These are phyloP conservation scores for Groenewaldozyma auringiensis DNA, from an alignment of 1,139 yeast species.

Conservation along the genomic window DNA sequence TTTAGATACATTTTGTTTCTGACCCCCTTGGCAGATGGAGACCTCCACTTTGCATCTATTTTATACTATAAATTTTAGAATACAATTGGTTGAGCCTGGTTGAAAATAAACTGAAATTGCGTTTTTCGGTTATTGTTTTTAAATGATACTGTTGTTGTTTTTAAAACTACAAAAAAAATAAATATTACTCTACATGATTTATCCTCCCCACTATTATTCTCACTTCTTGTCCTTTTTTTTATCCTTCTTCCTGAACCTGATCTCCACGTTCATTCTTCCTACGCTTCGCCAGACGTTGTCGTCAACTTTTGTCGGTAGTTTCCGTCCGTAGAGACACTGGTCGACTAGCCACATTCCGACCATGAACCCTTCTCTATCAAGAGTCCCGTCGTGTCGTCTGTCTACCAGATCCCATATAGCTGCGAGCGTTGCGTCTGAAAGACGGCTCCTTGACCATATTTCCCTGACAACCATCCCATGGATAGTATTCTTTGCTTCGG, in stretches of 20 bases:
- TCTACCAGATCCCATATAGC: slow-evolving; percentile 80
- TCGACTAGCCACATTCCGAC: slow-evolving; percentile 97
- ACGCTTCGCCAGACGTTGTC: slow-evolving; percentile 35
- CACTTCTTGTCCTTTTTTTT: slow-evolving; percentile 11
- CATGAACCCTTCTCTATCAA: slow-evolving; percentile 72
- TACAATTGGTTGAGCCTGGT: too few species aligned
- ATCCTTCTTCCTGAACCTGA: slow-evolving; percentile 18
- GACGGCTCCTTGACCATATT: slow-evolving; percentile 70
- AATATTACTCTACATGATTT: too few species aligned
- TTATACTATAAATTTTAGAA: too few species aligned
- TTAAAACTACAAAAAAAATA: too few species aligned
- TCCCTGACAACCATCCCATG: slow-evolving; percentile 65
- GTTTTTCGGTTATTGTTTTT: too few species aligned
- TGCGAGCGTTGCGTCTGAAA: slow-evolving; percentile 54
- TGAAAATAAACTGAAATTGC: too few species aligned
- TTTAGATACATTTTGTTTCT: too few species aligned
- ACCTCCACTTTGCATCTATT: too few species aligned
- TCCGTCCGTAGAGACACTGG: slow-evolving; percentile 90
- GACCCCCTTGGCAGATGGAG: too few species aligned
- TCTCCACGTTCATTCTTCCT: slow-evolving; percentile 34
- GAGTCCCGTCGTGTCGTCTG: slow-evolving; percentile 62
- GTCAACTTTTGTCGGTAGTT: slow-evolving; percentile 56
- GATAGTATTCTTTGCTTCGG: slow-evolving; percentile 38
- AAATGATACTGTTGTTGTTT: too few species aligned
- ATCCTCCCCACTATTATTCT: too few species aligned